Evolutionary conservation across 805 yeast species (phyloP), one percentile per base, ranked within the genome.

Genomic region (Sporopachydermia lactativora): DNA sequence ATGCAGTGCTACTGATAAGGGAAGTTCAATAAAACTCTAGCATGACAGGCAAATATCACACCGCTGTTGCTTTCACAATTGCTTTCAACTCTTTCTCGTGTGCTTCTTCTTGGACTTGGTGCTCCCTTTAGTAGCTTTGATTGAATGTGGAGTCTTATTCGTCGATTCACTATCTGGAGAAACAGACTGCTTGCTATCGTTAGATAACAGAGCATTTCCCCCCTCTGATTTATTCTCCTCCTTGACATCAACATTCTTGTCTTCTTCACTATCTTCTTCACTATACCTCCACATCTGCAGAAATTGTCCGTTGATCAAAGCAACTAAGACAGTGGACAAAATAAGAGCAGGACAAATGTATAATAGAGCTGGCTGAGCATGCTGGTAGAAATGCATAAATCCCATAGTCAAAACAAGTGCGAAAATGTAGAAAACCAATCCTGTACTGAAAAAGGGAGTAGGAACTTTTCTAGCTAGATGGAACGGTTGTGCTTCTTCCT

Each of bases 291-390:
- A 70, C 6, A 74, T 41, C 15, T 51, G 44, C 0, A 39, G 46
- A 15, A 69, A 46, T 18, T 76, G 81, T 1, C 68, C 68, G 17
- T 55, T 55, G 3, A 41, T n/a, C n/a, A 49, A 39, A 0, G 73
- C 72, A 0, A 58, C 47, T 0, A 50, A 31, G 0, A 56, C n/a
- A 1, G 66, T 60, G 0, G 67, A 56, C 1, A 60, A 5, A 0
- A 63, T 24, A 18, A 69, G 37, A 3, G 59, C 49, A 3, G 86
- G 86, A 3, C 75, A 75, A 17, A 79, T 54, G 50, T 77, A 79
- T 15, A 80, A 51, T 45, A 80, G 57, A 1, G 85, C 85, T 1
- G 86, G 86, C 54, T 78, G 86, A 1, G 76, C 83, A 6, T 50
- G 53, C 1, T 64, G 49, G 45, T 49, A 70, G 3, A 50, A 39